Evolutionary conservation across 2,329 filamentous ascomycete species (phyloP), one percentile per base, ranked within the genome.

Genomic region (Didymella exigua): DNA sequence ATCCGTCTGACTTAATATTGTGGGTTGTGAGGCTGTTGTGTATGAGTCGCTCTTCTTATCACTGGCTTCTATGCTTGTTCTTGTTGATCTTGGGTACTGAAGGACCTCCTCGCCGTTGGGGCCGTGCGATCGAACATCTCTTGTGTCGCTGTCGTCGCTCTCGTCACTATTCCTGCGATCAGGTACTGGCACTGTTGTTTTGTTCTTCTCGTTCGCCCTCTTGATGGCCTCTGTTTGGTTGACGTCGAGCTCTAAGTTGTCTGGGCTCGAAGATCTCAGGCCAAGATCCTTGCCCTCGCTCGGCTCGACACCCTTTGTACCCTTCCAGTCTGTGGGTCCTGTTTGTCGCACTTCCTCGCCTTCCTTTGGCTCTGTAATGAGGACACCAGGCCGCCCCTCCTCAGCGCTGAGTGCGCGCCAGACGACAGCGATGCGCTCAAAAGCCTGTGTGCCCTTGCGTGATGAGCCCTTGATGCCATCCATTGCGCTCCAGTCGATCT

Each of bases 401-500:
- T 73, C 53, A 61, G 58, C 70, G 16, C 71, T 72, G 2, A 78
- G 68, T 2, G 74, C 73, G 53, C 86, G 86, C 95, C 95, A 99
- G 0, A 96, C 88, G 0, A 98, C 89, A 10, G 90, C 87, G 21
- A 98, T 79, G 34, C 85, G 84, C 70, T 99, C 93, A 8, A 96
- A 86, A 0, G 90, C 91, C 37, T 88, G 82, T 0, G 89, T 89
- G 0, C 95, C 95, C 72, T 96, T 96, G 27, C 87, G 84, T 19
- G 82, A 86, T 4, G 89, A 93, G 0, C 95, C 95, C 73, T 97
- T 97, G 74, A 99, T 93, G 3, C 95, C 95, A 65, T 99, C 95
- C 86, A 99, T 90, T 18, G 82, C 82, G 16, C 89, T 86, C 86
- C 87, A 91, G n/a, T 85, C 82, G 23, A 86, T 86, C 58, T 87